Evolutionary conservation across 257 asterid genomes (phyloP), one percentile per base, ranked within the genome.

Genomic region (Osmanthus fragrans): DNA sequence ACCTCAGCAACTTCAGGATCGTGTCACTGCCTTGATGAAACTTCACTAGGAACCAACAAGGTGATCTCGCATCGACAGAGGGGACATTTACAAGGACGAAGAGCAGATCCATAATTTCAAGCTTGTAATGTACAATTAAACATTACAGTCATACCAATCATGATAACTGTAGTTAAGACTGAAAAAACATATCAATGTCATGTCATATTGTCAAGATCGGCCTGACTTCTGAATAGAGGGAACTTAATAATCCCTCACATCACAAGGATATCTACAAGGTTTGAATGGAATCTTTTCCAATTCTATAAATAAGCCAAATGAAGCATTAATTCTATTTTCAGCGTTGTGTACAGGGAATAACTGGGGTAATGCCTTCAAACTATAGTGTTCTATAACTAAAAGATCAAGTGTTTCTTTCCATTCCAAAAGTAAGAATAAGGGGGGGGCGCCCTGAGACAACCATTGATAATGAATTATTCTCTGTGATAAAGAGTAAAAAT

Each of bases 31-130:
- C 90, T 80, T 45, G 85, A 78, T 64, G 93, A 82, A 85, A 90
- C 84, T 73, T 87, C 96, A 67, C 87, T 85, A 60, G 99, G 99
- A 80, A 96, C 94, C 90, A 96, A 81, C 84, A 96, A 86, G 65
- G 92, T 91, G 81, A 96, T 92, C 76, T 79, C 92, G 25, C 97
- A 97, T 70, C 98, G 90, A 82, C 99, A 95, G 16, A 96, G 82
- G 37, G 98, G 97, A 67, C 99, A 96, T 77, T 72, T 92, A 79
- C 98, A 93, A 63, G 98, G 94, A 79, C 85, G 96, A 80, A 92
- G 88, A 71, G 96, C 97, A 72, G 93, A 78, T 77, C 90, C 94
- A 72, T 90, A 85, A 72, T 93, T 86, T 98, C 99, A 96, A 76
- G 87, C 92, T 86, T 88, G 96, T 67, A 90, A 75, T 74, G 92